Base-by-base conservation (phyloP, 75 land plant genomes). In the Cunninghamia lanceolata region DNA sequence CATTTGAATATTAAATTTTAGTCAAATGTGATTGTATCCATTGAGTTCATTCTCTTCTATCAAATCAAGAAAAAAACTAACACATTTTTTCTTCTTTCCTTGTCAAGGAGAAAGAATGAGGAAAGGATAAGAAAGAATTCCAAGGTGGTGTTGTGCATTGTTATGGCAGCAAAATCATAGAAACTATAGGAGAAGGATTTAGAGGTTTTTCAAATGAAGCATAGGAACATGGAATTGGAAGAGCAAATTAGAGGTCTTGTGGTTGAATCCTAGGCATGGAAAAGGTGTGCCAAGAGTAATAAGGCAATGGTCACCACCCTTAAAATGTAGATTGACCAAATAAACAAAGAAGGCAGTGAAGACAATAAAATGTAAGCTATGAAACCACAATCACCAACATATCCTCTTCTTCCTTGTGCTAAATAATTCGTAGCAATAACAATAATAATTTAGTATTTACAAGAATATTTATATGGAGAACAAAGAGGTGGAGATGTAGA, bases 161-260 rank as follows among this genome's bases (percentile, higher is more conserved):
- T 84, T 34, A 87, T 88, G 50, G 82, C 82, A 21, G 85, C 84
- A 34, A 43, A 86, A 47, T 36, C 86, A 34, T 36, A 88, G 3
- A 75, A 73, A 39, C 86, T 91, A 25, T 83, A 89, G 56, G 89
- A 89, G 85, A 92, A 91, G 84, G 92, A 90, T 15, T 6, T 85
- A 54, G 90, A 92, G 79, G 82, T 91, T 42, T 87, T 85, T 84
- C 87, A 47, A 15, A 75, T 89, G 83, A 91, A 88, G 77, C 85
- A 84, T 0, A 87, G 83, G 85, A 91, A 92, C 88, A 76, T 47
- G 45, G 90, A 91, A 32, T 82, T 92, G 39, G 89, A 88, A 74
- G 88, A 90, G 75, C 53, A 84, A 25, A 78, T 91, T 35, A 89
- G 66, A 84, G 83, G 86, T 80, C 73, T 92, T 45, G 39, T 38